Base-by-base conservation (phyloP, 192 early-diverging fungal species). In the Coemansia sp. region DNA sequence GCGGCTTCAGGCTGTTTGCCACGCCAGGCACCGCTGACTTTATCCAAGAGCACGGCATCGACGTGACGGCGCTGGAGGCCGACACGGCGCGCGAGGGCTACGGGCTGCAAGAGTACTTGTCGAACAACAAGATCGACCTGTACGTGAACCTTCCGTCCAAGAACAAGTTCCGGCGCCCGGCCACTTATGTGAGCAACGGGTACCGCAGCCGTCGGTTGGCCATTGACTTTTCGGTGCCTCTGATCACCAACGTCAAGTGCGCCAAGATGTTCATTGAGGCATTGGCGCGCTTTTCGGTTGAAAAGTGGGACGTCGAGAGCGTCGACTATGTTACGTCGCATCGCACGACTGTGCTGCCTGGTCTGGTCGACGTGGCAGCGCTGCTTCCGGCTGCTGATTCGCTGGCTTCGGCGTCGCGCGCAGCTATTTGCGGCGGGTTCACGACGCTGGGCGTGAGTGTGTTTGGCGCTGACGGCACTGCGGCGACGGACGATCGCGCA, bases 211-310 rank as follows among this genome's bases (percentile, higher is more conserved):
- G 97, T 59, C 88, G 97, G 71, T 93, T 99, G 93, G 97, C 97
- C 31, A 92, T 99, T 25, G 97, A 99, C 78, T 93, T 94, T 65
- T 93, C 92, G 42, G 84, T 99, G 50, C 97, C 97, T 8, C 82
- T 99, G 69, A 95, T 99, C 73, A 99, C 97, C 62, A 99, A 99
- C 71, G 87, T 99, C 83, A 99, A 99, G 84, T 98, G 95, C 71
- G 97, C 97, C 66, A 97, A 98, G 85, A 75, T 99, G 59, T 98
- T 99, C 64, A 83, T 99, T 46, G 97, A 99, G 82, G 97, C 97
- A 0, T 81, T 98, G 60, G 87, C 90, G 14, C 89, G 95, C 50
- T 85, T 85, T 44, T 49, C 36, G 17, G 38, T 55, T 20, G 72
- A 71, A 59, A 78, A 71, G 50, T 90, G 85, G 81, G 91, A 95